Evolutionary conservation across 257 asterid species (phyloP).

Genomic region (Paulownia fortunei): DNA sequence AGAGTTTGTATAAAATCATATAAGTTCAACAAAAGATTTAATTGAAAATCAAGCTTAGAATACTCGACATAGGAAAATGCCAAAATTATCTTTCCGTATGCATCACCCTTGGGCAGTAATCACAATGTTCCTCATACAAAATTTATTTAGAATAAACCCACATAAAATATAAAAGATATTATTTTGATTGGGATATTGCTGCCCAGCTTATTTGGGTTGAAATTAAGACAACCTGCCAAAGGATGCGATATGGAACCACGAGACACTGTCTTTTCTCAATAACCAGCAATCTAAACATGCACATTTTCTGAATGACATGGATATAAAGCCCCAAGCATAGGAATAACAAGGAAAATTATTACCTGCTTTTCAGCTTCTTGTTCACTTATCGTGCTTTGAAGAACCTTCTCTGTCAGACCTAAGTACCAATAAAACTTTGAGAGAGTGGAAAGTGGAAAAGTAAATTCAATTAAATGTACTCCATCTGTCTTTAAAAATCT

Average conservation of each 20-base stretch:
- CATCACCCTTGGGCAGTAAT: not conserved
- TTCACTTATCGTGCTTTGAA: slow-evolving; percentile 54
- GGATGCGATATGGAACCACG: not conserved
- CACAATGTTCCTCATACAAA: no score
- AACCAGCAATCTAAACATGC: not conserved
- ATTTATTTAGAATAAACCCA: no score
- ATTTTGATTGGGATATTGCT: no score
- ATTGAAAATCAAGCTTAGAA: not conserved
- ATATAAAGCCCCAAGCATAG: slow-evolving; percentile 8
- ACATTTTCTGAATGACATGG: not conserved
- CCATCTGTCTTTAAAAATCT: not conserved
- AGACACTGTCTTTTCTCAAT: not conserved
- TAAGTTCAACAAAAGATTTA: not conserved
- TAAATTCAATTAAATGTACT: not conserved
- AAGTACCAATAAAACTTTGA: not conserved
- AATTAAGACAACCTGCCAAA: not conserved
- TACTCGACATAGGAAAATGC: not conserved
- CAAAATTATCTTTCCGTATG: not conserved
- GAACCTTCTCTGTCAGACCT: slow-evolving; percentile 73
- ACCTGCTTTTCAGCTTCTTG: slow-evolving; percentile 73
- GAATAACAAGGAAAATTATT: slow-evolving; percentile 5
- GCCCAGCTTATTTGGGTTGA: no score
- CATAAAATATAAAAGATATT: no score
- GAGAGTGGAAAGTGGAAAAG: not conserved
- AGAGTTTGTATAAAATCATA: not conserved